Evolutionary conservation across 768 basidiomycete genomes (phyloP).

Genomic region (Dictyophora rubrovolvata): DNA sequence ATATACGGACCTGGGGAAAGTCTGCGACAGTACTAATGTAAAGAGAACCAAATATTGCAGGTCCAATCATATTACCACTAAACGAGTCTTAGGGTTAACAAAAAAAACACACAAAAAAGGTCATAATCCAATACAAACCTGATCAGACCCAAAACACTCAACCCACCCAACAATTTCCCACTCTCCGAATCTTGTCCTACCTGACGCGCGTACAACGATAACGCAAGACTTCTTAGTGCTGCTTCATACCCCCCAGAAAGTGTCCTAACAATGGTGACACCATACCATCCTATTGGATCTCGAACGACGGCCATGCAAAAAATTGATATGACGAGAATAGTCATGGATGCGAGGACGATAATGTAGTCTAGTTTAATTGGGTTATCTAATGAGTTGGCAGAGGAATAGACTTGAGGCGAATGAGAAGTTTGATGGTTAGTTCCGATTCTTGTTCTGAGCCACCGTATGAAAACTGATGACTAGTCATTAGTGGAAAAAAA

Average conservation of each 20-base stretch:
- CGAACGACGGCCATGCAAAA: slow-evolving; percentile 37
- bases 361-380: slow-evolving; percentile 46
- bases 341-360: slow-evolving; percentile 51
- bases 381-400: slow-evolving; percentile 1
- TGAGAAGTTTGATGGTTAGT: slow-evolving; percentile 8
- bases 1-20: slow-evolving; percentile 39
- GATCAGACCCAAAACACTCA: slow-evolving; percentile 65
- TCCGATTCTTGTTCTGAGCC: slow-evolving; percentile 34
- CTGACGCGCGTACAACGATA: slow-evolving; percentile 47
- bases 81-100: neutral
- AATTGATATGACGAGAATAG: slow-evolving; percentile 45
- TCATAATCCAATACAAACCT: slow-evolving; percentile 29
- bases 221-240: slow-evolving; percentile 58
- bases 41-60: slow-evolving; percentile 60
- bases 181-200: slow-evolving; percentile 43
- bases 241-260: slow-evolving; percentile 57
- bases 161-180: slow-evolving; percentile 70
- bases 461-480: slow-evolving; percentile 42
- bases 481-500: neutral
- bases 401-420: slow-evolving; percentile 14
- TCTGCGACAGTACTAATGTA: slow-evolving; percentile 61
- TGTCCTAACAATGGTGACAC: slow-evolving; percentile 40
- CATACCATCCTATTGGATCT: slow-evolving; percentile 40
- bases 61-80: slow-evolving; percentile 65
- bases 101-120: neutral